Evolutionary conservation across 495 filamentous ascomycete genomes (phyloP), one percentile per base, ranked within the genome.

Genomic region (Pseudoneurospora amorphoporcata): DNA sequence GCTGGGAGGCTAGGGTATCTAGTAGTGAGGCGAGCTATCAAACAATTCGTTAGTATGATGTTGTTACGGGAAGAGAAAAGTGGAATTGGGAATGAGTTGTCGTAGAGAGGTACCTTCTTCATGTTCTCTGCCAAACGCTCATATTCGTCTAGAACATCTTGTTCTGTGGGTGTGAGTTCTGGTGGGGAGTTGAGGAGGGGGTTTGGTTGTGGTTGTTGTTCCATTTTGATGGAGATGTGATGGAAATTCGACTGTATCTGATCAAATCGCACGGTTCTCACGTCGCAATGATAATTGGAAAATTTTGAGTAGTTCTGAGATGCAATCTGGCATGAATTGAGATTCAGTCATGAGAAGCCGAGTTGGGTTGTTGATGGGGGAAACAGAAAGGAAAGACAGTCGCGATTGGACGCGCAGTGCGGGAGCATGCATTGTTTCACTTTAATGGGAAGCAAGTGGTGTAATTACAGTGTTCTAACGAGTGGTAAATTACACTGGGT

Each of bases 121-220:
- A 98, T 91, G 78, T 98, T 98, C 76, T 91, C 89, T 2, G 95
- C 87, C 35, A 99, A 82, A 29, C 92, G 89, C 71, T 94, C 86
- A 77, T 99, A 99, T 82, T 98, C 95, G 45, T 97, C 93, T 0
- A 99, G 86, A 2, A 99, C 90, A 79, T 98, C 94, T 82, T 97
- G 94, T 83, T 99, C 94, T 9, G 95, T 87, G 6, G 93, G 90
- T 0, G 92, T 87, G 72, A 92, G 88, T 72, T 88, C 86, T 12
- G 84, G 84, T n/a, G 80, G 79, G 38, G 82, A 80, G 75, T 70
- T 81, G 71, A 74, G 80, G 53, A 71, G 75, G 75, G 9, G 71
- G 68, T 12, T 69, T 71, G 74, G 69, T 68, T 72, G 69, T 37
- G 69, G 39, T 23, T 76, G 76, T 42, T 77, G 74, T 10, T 83